A percentile compares a stretch with the other conserved stretches of the same genome.
Evolutionary conservation across 768 basidiomycete species (phyloP).

Genomic region (Sistotremastrum niveocremeum): DNA sequence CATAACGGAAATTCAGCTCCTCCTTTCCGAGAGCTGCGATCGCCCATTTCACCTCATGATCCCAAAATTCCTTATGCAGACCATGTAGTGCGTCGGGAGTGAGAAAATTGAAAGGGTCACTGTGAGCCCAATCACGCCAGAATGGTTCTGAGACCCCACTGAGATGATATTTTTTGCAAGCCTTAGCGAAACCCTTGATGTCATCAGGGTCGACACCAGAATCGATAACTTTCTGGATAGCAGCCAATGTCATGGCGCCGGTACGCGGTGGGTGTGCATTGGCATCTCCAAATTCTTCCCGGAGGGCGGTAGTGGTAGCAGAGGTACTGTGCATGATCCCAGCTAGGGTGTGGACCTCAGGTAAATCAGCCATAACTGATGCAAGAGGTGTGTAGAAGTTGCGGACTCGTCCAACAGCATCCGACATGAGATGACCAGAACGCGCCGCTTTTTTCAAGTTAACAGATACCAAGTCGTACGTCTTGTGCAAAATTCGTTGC

Average conservation of each 20-base stretch:
- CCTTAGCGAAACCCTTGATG: conserved; percentile 13
- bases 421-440: too few relatives aligned
- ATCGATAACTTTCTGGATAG: too few relatives aligned
- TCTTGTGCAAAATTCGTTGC: too few relatives aligned
- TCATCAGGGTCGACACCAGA: conserved; percentile 16
- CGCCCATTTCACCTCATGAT: conserved; percentile 28
- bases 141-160: conserved; percentile 15
- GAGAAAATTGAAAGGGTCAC: conserved; percentile 21
- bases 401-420: too few relatives aligned
- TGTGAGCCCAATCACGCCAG: conserved; percentile 23
- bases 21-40: conserved; percentile 14
- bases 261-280: background rate
- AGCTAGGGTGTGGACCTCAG: conserved; percentile 7
- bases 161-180: background rate
- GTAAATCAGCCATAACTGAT: conserved; percentile 9
- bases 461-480: too few relatives aligned
- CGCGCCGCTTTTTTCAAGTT: too few relatives aligned
- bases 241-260: conserved; percentile 2
- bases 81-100: conserved; percentile 26
- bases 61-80: conserved; percentile 23
- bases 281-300: conserved; percentile 5
- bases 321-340: conserved; percentile 6
- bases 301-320: conserved; percentile 5
- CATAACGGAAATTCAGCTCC: conserved; percentile 26
- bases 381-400: conserved; percentile 9